Evolutionary conservation across 176 grass and related monocot genomes (phyloP).

Genomic region (Otatea glauca): DNA sequence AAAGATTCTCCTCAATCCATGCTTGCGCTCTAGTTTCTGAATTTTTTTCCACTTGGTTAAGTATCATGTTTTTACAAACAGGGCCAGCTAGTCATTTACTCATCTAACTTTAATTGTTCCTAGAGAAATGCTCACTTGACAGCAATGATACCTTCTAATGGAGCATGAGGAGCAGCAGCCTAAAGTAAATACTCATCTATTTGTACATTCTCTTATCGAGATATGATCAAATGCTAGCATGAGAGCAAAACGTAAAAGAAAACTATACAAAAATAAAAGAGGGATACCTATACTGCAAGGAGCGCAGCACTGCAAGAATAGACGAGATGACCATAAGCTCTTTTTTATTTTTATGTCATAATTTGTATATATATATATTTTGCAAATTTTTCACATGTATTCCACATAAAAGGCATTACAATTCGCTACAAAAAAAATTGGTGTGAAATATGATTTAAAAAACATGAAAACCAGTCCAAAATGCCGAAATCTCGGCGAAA

Average conservation of each 20-base stretch:
- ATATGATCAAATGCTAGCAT: background rate
- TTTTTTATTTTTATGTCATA: too few relatives aligned
- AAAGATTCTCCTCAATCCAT: background rate
- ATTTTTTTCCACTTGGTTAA: too few relatives aligned
- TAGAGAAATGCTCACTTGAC: background rate
- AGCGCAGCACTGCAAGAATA: too few relatives aligned
- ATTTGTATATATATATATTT: too few relatives aligned
- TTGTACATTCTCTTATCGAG: constrained; percentile 46
- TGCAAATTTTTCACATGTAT: too few relatives aligned
- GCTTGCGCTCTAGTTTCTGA: background rate
- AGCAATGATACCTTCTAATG: background rate
- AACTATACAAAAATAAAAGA: background rate
- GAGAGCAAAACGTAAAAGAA: background rate
- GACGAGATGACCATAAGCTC: too few relatives aligned
- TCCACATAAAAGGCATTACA: too few relatives aligned
- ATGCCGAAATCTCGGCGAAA: too few relatives aligned
- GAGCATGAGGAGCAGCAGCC: background rate
- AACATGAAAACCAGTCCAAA: too few relatives aligned
- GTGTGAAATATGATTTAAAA: too few relatives aligned
- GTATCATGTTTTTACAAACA: background rate
- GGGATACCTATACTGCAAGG: background rate
- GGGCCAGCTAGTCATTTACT: background rate
- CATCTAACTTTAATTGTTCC: background rate
- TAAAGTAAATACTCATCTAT: constrained; percentile 11
- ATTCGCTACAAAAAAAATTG: too few relatives aligned